These are phyloP conservation scores for Podospora pseudopauciseta DNA, from an alignment of 495 filamentous ascomycete species.

Conservation along the genomic window DNA sequence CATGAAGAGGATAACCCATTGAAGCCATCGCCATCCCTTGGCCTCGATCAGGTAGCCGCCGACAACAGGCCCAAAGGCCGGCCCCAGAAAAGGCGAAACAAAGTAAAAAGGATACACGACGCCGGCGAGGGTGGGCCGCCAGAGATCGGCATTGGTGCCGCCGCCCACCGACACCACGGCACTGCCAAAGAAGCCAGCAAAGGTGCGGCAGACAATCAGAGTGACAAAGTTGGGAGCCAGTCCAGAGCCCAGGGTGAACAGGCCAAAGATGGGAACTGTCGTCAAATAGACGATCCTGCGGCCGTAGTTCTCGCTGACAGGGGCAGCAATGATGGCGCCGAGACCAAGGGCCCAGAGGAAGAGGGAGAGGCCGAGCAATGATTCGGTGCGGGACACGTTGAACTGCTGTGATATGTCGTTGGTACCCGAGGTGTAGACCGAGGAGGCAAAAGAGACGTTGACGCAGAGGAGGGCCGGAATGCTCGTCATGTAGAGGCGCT, in stretches of 20 bases:
- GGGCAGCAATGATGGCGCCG: constrained; percentile 13
- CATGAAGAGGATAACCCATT: constrained; percentile 27
- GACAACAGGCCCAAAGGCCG: constrained; percentile 48
- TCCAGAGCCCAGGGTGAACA: constrained; percentile 13
- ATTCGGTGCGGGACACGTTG: constrained; percentile 10
- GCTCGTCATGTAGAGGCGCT: constrained; percentile 14
- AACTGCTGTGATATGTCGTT: constrained; percentile 4
- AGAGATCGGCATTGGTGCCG: constrained; percentile 14
- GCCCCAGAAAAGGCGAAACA: constrained; percentile 14
- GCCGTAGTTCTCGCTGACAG: constrained; percentile 15
- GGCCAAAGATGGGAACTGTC: constrained; percentile 9
- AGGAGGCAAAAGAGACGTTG: constrained; percentile 12
- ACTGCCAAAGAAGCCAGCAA: constrained; percentile 13
- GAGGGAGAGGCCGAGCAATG: constrained; percentile 11
- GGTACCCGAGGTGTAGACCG: constrained; percentile 9
- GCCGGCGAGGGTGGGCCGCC: constrained; percentile 2
- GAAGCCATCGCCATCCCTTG: constrained; percentile 59
- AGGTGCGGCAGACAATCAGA: constrained; percentile 5
- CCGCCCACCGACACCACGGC: constrained; percentile 11
- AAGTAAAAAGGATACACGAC: constrained; percentile 15
- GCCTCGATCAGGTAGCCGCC: constrained; percentile 56
- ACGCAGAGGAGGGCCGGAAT: constrained; percentile 11
- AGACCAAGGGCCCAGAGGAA: constrained; percentile 13
- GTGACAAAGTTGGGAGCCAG: constrained; percentile 12
- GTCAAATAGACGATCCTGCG: constrained; percentile 12